phyloP scores from a whole-genome alignment of 805 yeast species.

The Sugiyamaella marilandica region DNA sequence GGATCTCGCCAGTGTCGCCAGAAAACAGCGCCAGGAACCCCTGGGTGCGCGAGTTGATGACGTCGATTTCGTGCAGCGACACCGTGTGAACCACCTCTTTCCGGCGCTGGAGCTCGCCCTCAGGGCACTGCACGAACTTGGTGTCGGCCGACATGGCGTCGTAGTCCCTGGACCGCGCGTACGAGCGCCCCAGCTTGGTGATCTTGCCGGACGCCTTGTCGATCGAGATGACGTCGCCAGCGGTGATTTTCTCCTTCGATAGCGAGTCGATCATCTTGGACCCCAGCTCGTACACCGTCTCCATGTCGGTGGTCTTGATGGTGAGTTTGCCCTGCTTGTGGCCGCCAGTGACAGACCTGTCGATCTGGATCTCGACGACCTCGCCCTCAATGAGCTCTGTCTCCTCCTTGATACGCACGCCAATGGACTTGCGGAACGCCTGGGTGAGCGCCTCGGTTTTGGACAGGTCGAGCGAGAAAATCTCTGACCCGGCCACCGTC shows the following conservation, averaged over 20 bases:
- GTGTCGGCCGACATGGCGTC: constrained; percentile 99
- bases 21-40: constrained; percentile 94
- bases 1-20: constrained; percentile 96
- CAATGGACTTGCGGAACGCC: constrained; percentile 93
- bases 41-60: constrained; percentile 94
- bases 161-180: constrained; percentile 93
- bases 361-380: constrained; percentile 94
- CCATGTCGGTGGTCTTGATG: constrained; percentile 97
- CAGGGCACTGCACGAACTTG: constrained; percentile 96
- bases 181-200: constrained; percentile 91
- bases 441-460: constrained; percentile 96
- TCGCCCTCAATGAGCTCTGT: constrained; percentile 98
- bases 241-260: constrained; percentile 89
- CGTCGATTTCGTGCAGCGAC: constrained; percentile 96
- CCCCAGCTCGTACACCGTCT: constrained; percentile 93
- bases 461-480: constrained; percentile 83
- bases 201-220: constrained; percentile 95
- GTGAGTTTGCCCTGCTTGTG: constrained; percentile 98
- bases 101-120: constrained; percentile 95
- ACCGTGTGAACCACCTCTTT: constrained; percentile 96
- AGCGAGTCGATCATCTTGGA: constrained; percentile 91
- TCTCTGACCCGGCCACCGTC: constrained; percentile 90
- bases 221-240: constrained; percentile 94
- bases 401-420: constrained; percentile 91
- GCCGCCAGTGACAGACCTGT: constrained; percentile 92